Evolutionary conservation across 257 asterid genomes (phyloP), one percentile per base, ranked within the genome.

Genomic region (Primulina tabacum): DNA sequence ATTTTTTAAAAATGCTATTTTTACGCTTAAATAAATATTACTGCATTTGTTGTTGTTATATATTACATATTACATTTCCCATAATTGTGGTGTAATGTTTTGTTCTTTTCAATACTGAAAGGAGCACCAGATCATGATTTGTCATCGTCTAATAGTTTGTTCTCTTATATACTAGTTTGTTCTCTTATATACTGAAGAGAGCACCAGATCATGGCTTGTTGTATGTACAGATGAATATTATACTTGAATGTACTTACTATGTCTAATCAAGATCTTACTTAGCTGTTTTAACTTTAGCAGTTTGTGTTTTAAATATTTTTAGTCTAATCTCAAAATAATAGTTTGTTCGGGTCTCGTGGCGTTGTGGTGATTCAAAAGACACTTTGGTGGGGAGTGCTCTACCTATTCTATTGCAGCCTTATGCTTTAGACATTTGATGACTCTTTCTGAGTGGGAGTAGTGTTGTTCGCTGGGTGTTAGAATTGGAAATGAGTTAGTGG

Each of bases 1-100:
- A 37, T 28, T 28, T 64, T 34, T 68, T 68, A 12, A 40, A 63
- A 32, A 32, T 43, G 43, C 40, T 17, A 62, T 77, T 8, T 59
- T n/a, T 77, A 5, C 37, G 26, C 30, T 47, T 28, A 28, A 28
- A 28, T 35, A 17, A 17, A 16, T 9, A 29, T 55, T 8, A 17
- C 53, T 62, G 53, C 10, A 14, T 37, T 29, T 17, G 64, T 65
- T 38, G 8, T 29, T 64, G 65, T 56, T 24, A 6, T 1, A 57
- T 58, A 35, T 7, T 35, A 35, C 43, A 35, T 35, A n/a, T 7
- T 58, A 34, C 34, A 29, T 30, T 60, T 64, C 10, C 21, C 5
- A 9, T 7, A n/a, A 30, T 24, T 59, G 56, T 62, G 11, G 50
- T 26, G 17, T 56, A 60, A 12, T 65, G 67, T 30, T 21, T 7